Evolutionary conservation across 768 basidiomycete genomes (phyloP).

Genomic region (Lactarius indigo): DNA sequence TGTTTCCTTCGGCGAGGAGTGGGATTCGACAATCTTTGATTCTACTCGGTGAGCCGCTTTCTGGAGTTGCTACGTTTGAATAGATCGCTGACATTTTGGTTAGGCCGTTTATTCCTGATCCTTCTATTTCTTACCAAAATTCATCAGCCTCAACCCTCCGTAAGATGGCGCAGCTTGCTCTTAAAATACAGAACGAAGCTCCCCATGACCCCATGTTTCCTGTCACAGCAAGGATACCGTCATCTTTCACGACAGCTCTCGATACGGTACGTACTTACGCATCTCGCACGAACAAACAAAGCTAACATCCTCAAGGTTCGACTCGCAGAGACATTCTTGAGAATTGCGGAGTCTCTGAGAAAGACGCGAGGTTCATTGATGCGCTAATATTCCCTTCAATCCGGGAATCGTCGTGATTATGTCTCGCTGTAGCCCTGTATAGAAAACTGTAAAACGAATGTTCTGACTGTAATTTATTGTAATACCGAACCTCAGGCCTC

Average conservation of each 20-base stretch:
- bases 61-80: background rate
- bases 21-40: background rate
- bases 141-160: slow-evolving; percentile 34
- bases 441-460: background rate
- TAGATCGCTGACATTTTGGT: background rate
- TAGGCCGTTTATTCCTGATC: background rate
- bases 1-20: slow-evolving; percentile 48
- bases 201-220: slow-evolving; percentile 37
- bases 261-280: slow-evolving; percentile 1
- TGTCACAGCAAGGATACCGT: background rate
- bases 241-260: slow-evolving; percentile 44
- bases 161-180: slow-evolving; percentile 51
- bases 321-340: slow-evolving; percentile 55
- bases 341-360: slow-evolving; percentile 53
- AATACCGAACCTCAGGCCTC: too few relatives aligned
- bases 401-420: background rate
- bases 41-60: background rate
- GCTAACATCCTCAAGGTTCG: slow-evolving; percentile 37
- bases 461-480: background rate
- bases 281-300: background rate
- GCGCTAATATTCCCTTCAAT: slow-evolving; percentile 21
- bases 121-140: background rate
- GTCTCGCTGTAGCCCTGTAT: background rate
- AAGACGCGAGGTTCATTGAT: slow-evolving; percentile 52
- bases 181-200: slow-evolving; percentile 42